These are phyloP conservation scores for Lactarius deliciosus DNA, from an alignment of 768 basidiomycete species.

Conservation along the genomic window DNA sequence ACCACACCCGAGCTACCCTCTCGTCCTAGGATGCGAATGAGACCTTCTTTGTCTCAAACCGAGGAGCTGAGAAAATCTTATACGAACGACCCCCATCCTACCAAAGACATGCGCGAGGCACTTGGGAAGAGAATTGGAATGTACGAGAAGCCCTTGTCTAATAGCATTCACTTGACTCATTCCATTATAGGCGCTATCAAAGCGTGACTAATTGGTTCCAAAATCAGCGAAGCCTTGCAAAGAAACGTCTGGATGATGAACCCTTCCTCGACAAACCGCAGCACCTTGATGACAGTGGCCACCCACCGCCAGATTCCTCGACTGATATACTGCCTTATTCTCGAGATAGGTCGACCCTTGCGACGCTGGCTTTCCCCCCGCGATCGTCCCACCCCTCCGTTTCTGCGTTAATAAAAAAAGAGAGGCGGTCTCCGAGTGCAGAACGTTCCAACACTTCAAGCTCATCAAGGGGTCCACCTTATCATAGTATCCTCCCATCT, in stretches of 20 bases:
- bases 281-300: conserved; percentile 33
- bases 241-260: conserved; percentile 66
- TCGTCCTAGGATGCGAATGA: conserved; percentile 59
- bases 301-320: conserved; percentile 29
- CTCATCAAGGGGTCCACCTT: conserved; percentile 46
- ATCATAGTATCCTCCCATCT: conserved; percentile 40
- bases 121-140: conserved; percentile 72
- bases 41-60: conserved; percentile 62
- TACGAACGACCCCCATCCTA: conserved; percentile 62
- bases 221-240: conserved; percentile 76
- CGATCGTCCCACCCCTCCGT: conserved; percentile 45
- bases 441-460: conserved; percentile 37
- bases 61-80: conserved; percentile 71
- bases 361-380: conserved; percentile 35
- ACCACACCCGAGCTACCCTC: conserved; percentile 42
- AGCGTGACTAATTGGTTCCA: conserved; percentile 87
- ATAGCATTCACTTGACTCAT: conserved; percentile 15
- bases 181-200: conserved; percentile 61
- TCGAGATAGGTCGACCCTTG: conserved; percentile 36
- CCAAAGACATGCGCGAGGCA: conserved; percentile 61
- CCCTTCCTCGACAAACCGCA: conserved; percentile 36
- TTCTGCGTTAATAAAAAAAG: conserved; percentile 38
- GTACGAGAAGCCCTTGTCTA: conserved; percentile 45
- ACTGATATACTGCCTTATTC: conserved; percentile 30
- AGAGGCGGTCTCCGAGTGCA: conserved; percentile 36